Base-by-base conservation (phyloP, 495 filamentous ascomycete species). In the Penicillium psychrofluorescens region DNA sequence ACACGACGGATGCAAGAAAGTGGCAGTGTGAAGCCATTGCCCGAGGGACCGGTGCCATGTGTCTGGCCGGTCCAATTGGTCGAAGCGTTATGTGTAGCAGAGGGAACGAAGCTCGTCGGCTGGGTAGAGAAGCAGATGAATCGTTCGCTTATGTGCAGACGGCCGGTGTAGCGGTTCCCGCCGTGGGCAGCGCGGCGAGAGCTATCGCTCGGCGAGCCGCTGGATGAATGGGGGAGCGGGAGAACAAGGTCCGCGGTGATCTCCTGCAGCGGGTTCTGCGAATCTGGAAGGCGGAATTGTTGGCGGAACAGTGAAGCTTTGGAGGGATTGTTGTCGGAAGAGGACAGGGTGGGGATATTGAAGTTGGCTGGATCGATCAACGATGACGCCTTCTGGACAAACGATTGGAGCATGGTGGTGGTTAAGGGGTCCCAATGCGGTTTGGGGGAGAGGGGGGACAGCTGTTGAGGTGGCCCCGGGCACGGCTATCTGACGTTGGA, bases 111-210 rank as follows among this genome's bases (percentile, higher is more conserved):
- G 66, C 87, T 92, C 3, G 88, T 87, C 1, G 86, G 83, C 41
- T 91, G 90, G 11, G 90, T 96, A 0, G 89, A 94, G 70, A 98
- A 97, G 74, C 88, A 96, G 38, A 98, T 79, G 60, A 85, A 98
- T 53, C 83, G 79, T 60, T 98, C 91, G 61, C 89, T 95, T 49
- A 98, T 74, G 56, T 97, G 90, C 13, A 98, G 78, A 61, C 88
- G 86, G 11, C 92, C 92, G n/a, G 83, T 82, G 64, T 97, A 97
- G 52, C 88, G 84, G 55, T 82, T 90, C 34, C 90, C 90, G 11
- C 70, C 54, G 35, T 63, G 72, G 29, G 76, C 72, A 34, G 74
- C 61, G 43, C 80, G 81, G 48, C 77, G 75, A 43, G 79, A 63
- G 52, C 81, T 77, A 56, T 83, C 74, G 31, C 76, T 53, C n/a